Evolutionary conservation across 2,329 filamentous ascomycete species (phyloP), one percentile per base, ranked within the genome.

Genomic region (Penicillium sp.): DNA sequence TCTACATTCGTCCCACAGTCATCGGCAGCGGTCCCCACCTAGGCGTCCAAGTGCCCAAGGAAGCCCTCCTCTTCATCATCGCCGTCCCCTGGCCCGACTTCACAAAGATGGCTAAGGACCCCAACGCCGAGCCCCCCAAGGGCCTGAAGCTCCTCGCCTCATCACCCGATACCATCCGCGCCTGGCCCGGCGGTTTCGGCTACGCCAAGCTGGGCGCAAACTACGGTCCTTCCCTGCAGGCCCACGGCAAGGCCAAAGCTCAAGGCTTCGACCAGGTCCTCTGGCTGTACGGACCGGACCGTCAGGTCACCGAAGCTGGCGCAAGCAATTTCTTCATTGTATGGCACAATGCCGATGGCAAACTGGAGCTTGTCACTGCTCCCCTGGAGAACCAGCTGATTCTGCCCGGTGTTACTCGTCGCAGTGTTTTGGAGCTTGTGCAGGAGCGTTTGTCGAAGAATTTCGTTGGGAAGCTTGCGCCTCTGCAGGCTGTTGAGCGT

Each of bases 121-220:
- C 52, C 25, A 37, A 55, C 11, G 54, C 53, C 37, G 49, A 55
- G 6, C 49, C 55, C 25, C 55, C 25, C 29, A 49, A 56, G 35
- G 64, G 64, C 3, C 51, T 95, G 77, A 85, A 81, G 61, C 80
- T 95, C 38, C 81, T 92, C 65, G 92, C 90, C 0, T 88, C 82
- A 38, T 80, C 82, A 47, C 83, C 91, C 58, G 88, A 95, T 69
- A 88, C 86, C 76, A 84, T 95, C 50, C 86, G 91, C 57, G 90
- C 91, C 11, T 96, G 91, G 91, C 89, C 89, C 16, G 91, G 91
- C 53, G 91, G 92, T 9, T 95, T 95, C 68, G 91, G 91, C 0
- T 91, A 87, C 65, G 89, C 90, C 53, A 96, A 96, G 74, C 81
- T 96, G 29, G 91, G 91, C 46, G 91, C 91, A 53, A 96, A 95